phyloP scores from a whole-genome alignment of 352 stramenopile species.

The Phytophthora tentaculata region DNA sequence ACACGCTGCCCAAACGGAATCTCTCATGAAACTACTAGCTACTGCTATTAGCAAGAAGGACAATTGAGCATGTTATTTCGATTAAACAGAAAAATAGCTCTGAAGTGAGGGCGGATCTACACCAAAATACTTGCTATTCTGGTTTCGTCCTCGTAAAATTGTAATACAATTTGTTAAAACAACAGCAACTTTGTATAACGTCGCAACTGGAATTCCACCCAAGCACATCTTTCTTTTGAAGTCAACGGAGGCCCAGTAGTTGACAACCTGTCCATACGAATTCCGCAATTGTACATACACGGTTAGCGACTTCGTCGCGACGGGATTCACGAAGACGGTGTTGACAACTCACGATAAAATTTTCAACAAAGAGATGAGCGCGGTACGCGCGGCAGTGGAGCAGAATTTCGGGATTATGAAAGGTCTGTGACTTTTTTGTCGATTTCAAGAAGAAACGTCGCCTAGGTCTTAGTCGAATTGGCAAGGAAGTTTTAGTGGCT shows the following conservation, averaged over 20 bases:
- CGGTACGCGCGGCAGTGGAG: too few relatives aligned
- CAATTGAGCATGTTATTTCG: background rate
- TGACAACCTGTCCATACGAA: background rate
- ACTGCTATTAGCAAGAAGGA: background rate
- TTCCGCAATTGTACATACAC: too few relatives aligned
- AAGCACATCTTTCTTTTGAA: background rate
- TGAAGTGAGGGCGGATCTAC: background rate
- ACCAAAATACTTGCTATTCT: background rate
- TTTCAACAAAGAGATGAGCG: too few relatives aligned
- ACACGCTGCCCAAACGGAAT: background rate
- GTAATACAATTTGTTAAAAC: background rate
- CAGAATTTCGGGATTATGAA: too few relatives aligned
- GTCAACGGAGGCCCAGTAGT: background rate
- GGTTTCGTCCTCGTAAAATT: background rate
- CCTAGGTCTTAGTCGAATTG: too few relatives aligned
- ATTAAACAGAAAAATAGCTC: background rate
- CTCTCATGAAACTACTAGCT: background rate
- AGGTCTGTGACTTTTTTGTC: too few relatives aligned
- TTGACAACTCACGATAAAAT: too few relatives aligned
- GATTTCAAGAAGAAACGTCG: too few relatives aligned
- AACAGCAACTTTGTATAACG: background rate
- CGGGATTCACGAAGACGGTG: too few relatives aligned
- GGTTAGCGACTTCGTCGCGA: too few relatives aligned
- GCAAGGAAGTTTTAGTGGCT: too few relatives aligned
- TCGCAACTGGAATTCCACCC: background rate